A percentile compares a stretch with the other conserved stretches of the same genome.
These are phyloP conservation scores for Colletotrichum salicis DNA, from an alignment of 2,329 filamentous ascomycete genomes.

Conservation along the genomic window DNA sequence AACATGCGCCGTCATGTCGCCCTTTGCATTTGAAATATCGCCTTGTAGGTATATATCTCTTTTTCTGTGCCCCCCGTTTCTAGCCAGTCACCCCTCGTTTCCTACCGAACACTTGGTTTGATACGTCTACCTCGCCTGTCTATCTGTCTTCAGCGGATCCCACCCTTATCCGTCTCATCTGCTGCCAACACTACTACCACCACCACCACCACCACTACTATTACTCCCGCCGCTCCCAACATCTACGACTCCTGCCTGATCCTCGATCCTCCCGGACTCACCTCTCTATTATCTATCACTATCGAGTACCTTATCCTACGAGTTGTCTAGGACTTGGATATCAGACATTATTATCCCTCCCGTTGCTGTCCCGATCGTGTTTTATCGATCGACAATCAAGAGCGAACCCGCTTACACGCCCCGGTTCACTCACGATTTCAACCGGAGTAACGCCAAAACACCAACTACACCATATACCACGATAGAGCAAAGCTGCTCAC, in stretches of 20 bases:
- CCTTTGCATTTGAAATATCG: constrained; percentile 35
- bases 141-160: constrained; percentile 31
- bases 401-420: neutral
- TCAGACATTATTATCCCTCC: neutral
- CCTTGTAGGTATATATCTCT: constrained; percentile 32
- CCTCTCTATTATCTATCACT: constrained; percentile 5
- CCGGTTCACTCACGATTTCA: constrained; percentile 2
- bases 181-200: neutral
- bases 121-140: constrained; percentile 25
- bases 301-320: neutral
- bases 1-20: constrained; percentile 35
- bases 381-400: neutral
- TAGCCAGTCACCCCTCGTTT: constrained; percentile 11
- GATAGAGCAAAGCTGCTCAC: constrained; percentile 5
- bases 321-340: neutral
- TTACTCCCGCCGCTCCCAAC: neutral
- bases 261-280: neutral
- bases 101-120: constrained; percentile 17
- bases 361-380: neutral
- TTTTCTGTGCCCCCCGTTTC: constrained; percentile 24
- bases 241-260: neutral
- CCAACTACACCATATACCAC: neutral
- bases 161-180: constrained; percentile 6
- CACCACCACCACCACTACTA: constrained; percentile 8
- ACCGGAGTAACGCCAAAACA: neutral